Percentiles rank a stretch among this genome's conserved stretches.
Evolutionary conservation across 306 rosid genomes (phyloP).

Genomic region (Malus orientalis): DNA sequence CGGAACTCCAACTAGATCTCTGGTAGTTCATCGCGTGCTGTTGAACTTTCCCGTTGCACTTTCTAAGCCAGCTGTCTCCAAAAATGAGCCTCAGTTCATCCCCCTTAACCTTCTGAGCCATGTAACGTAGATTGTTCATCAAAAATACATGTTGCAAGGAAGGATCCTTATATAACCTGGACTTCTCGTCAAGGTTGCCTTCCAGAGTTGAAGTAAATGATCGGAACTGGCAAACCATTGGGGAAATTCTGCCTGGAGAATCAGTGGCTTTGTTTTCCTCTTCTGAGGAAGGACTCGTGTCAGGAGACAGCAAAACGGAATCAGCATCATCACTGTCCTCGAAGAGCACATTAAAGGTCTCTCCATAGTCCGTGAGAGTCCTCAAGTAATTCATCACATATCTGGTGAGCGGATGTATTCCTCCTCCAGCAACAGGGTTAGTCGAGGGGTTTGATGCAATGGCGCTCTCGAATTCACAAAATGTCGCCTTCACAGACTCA

Average conservation of each 20-base stretch:
- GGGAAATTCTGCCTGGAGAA: slow-evolving; percentile 33
- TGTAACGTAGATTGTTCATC: slow-evolving; percentile 85
- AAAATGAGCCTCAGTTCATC: slow-evolving; percentile 52
- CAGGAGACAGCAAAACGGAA: slow-evolving; percentile 41
- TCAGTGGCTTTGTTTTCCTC: slow-evolving; percentile 34
- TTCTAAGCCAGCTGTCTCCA: slow-evolving; percentile 80
- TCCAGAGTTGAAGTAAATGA: slow-evolving; percentile 66
- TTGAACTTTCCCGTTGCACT: slow-evolving; percentile 66
- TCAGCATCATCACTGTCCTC: slow-evolving; percentile 41
- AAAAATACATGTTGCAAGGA: slow-evolving; percentile 77
- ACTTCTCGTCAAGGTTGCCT: slow-evolving; percentile 61
- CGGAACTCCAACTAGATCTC: slow-evolving; percentile 77
- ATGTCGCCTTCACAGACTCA: slow-evolving; percentile 58
- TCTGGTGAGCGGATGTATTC: slow-evolving; percentile 72
- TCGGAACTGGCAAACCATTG: slow-evolving; percentile 48
- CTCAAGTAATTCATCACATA: slow-evolving; percentile 83
- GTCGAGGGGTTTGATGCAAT: slow-evolving; percentile 60
- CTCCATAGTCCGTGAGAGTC: slow-evolving; percentile 61
- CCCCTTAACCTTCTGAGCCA: slow-evolving; percentile 85
- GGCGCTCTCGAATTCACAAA: slow-evolving; percentile 59
- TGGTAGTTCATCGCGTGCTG: slow-evolving; percentile 71
- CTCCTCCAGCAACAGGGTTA: slow-evolving; percentile 67
- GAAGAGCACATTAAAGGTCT: slow-evolving; percentile 57
- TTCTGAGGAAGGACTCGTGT: slow-evolving; percentile 41
- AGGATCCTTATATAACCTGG: slow-evolving; percentile 56